Evolutionary conservation across 176 grass and related monocot species (phyloP).

Genomic region (Avena eriantha): DNA sequence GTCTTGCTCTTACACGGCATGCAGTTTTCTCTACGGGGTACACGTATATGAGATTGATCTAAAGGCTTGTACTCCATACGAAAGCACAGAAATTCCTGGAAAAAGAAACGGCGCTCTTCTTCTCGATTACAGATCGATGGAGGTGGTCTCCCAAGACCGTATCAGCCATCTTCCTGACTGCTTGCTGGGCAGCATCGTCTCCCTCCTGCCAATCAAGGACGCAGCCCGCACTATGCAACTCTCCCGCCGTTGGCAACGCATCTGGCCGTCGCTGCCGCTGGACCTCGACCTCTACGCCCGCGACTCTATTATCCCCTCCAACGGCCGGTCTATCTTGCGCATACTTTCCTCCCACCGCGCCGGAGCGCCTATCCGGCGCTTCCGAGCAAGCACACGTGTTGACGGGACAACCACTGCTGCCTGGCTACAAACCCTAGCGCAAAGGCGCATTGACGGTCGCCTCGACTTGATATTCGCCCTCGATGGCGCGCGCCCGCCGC

Average conservation of each 20-base stretch:
- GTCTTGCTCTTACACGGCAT: too few relatives aligned
- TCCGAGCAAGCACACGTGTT: not conserved
- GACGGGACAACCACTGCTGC: not conserved
- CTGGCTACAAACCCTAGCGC: conserved; percentile 4
- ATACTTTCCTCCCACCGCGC: not conserved
- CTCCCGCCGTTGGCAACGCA: not conserved
- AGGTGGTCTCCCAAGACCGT: not conserved
- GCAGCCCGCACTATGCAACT: not conserved
- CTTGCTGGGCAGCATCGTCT: not conserved
- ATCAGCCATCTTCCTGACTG: not conserved
- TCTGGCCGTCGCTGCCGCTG: not conserved
- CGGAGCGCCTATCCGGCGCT: not conserved
- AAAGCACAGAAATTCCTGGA: too few relatives aligned
- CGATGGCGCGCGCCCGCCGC: not conserved
- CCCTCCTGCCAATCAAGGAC: not conserved
- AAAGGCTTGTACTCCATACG: too few relatives aligned
- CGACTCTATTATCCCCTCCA: not conserved
- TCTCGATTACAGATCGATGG: not conserved
- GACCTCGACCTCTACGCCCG: not conserved
- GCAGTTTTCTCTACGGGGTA: too few relatives aligned
- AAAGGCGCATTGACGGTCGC: not conserved
- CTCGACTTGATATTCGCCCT: not conserved
- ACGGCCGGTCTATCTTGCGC: not conserved
- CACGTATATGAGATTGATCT: too few relatives aligned
- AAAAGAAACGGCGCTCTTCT: too few relatives aligned